Evolutionary conservation across 2,329 filamentous ascomycete genomes (phyloP).

Genomic region (Sclerotinia spermophila): DNA sequence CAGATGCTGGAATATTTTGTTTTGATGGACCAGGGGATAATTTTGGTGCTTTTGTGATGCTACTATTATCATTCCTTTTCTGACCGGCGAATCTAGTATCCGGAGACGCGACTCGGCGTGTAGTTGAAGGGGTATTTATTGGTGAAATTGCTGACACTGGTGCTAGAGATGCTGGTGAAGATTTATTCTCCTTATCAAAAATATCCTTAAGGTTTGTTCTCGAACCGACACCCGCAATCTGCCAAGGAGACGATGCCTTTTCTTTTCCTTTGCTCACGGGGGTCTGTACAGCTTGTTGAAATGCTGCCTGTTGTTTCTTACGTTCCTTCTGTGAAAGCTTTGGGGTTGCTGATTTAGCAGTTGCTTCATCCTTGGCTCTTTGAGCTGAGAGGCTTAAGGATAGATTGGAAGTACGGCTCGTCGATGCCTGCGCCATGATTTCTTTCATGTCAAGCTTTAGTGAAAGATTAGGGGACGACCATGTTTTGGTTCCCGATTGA

Average conservation of each 20-base stretch:
- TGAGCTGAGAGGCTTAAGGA: conserved; percentile 53
- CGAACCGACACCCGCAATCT: conserved; percentile 48
- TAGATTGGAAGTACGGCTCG: conserved; percentile 47
- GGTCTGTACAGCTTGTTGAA: conserved; percentile 41
- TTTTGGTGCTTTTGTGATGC: conserved; percentile 21
- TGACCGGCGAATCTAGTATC: conserved; percentile 63
- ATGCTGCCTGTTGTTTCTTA: conserved; percentile 66
- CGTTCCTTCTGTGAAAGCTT: conserved; percentile 91
- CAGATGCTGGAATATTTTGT: conserved; percentile 24
- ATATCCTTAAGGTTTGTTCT: conserved; percentile 52
- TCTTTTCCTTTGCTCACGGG: conserved; percentile 42
- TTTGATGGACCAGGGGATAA: conserved; percentile 22
- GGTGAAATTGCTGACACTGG: conserved; percentile 34
- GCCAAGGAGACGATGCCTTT: conserved; percentile 59
- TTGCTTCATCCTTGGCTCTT: conserved; percentile 37
- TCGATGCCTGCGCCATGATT: conserved; percentile 72
- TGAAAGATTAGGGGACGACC: conserved; percentile 34
- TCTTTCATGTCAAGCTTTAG: conserved; percentile 59
- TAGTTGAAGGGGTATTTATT: conserved; percentile 36
- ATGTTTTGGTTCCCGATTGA: conserved; percentile 29
- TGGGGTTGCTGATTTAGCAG: conserved; percentile 40
- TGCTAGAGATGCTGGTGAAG: conserved; percentile 31
- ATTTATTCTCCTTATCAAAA: conserved; percentile 38
- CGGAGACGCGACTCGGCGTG: conserved; percentile 52
- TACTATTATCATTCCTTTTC: conserved; percentile 25